phyloP scores from a whole-genome alignment of 2,329 filamentous ascomycete species.

The Stromatinia cepivora region DNA sequence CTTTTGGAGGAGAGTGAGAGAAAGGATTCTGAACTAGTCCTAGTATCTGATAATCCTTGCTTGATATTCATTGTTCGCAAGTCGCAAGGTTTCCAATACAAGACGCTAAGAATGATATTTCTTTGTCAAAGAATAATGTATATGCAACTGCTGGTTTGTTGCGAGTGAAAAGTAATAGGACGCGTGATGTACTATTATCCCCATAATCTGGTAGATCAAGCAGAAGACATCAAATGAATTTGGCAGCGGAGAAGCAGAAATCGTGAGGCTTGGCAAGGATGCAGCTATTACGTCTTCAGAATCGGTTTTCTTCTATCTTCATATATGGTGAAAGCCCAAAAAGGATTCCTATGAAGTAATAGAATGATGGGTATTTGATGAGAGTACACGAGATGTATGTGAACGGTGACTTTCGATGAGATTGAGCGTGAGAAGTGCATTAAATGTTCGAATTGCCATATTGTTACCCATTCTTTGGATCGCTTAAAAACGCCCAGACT shows the following conservation, averaged over 20 bases:
- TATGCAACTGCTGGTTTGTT: too few species aligned
- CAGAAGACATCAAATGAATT: conserved; percentile 5
- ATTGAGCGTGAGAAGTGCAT: conserved; percentile 10
- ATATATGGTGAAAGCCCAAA: not conserved
- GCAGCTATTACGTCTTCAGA: conserved; percentile 22
- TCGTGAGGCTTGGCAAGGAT: conserved; percentile 17
- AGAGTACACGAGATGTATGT: not conserved
- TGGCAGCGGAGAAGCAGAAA: conserved; percentile 19
- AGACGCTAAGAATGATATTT: not conserved
- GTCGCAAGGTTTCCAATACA: not conserved
- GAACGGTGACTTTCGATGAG: not conserved
- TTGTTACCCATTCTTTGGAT: not conserved
- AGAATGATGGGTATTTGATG: conserved; percentile 18
- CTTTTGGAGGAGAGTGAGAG: not conserved
- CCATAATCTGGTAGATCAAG: not conserved
- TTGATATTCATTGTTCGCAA: conserved; percentile 5
- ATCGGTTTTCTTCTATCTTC: not conserved
- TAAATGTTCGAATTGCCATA: not conserved
- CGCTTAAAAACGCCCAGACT: not conserved
- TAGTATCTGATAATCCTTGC: conserved; percentile 4
- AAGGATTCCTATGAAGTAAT: conserved; percentile 19
- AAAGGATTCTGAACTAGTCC: too few species aligned
- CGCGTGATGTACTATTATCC: not conserved
- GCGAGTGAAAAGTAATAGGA: not conserved
- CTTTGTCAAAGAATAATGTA: conserved; percentile 15